Conservation (phyloP, 257 asterid species). For the Solanum pimpinellifolium region DNA sequence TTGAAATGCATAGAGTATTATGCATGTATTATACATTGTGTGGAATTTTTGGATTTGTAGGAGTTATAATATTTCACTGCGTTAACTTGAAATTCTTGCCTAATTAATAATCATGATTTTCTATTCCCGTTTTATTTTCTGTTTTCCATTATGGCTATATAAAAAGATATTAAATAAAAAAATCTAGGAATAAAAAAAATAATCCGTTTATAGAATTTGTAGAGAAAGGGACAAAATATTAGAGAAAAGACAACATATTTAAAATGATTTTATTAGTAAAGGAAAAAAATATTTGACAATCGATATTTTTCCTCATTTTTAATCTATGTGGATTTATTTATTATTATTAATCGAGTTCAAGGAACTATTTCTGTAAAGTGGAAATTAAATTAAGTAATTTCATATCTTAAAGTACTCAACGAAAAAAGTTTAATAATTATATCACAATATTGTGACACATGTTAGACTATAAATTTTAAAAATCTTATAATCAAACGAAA, state of each 20-base stretch:
- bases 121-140: too few relatives aligned
- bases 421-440: rapidly evolving
- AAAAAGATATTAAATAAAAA: neutral
- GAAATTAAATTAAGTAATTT: neutral
- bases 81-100: neutral
- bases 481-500: neutral
- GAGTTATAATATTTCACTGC: neutral
- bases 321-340: neutral
- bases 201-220: neutral
- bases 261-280: neutral
- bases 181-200: neutral
- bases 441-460: neutral
- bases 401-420: neutral
- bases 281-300: neutral
- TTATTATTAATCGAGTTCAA: neutral
- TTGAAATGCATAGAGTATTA: neutral
- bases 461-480: neutral
- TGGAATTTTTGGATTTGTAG: neutral
- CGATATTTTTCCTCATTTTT: neutral
- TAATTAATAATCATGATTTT: neutral
- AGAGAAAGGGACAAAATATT: neutral
- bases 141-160: neutral
- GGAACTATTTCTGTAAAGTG: neutral
- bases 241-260: neutral
- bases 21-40: neutral